These are phyloP conservation scores for Ceratocystiopsis minuta DNA, from an alignment of 2,329 filamentous ascomycete species.

Conservation along the genomic window DNA sequence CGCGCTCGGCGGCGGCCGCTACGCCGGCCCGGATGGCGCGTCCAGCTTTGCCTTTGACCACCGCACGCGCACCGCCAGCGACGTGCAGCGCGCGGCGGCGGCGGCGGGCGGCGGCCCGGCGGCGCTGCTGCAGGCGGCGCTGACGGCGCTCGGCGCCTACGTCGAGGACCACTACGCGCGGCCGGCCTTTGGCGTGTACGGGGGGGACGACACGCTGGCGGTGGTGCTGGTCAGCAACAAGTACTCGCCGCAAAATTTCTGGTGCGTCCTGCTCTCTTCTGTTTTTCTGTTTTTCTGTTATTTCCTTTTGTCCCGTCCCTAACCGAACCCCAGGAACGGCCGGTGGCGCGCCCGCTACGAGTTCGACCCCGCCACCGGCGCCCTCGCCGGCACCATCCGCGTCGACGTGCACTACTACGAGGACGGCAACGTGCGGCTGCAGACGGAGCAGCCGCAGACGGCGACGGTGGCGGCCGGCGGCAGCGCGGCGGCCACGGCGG, in stretches of 20 bases:
- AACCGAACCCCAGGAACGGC: slow-evolving; percentile 50
- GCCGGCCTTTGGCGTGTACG: slow-evolving; percentile 66
- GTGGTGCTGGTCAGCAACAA: slow-evolving; percentile 84
- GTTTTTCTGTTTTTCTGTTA: neutral
- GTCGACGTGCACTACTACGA: slow-evolving; percentile 99
- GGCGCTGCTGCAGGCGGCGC: slow-evolving; percentile 47
- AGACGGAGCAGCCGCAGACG: slow-evolving; percentile 65
- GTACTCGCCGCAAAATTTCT: slow-evolving; percentile 96
- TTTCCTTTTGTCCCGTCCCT: slow-evolving; percentile 10
- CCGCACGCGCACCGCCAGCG: slow-evolving; percentile 63
- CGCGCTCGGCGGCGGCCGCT: slow-evolving; percentile 40
- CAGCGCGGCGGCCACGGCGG: slow-evolving; percentile 48
- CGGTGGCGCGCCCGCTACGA: slow-evolving; percentile 86
- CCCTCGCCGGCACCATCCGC: slow-evolving; percentile 63
- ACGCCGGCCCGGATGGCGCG: slow-evolving; percentile 78
- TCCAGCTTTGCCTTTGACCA: slow-evolving; percentile 86
- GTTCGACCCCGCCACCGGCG: slow-evolving; percentile 49
- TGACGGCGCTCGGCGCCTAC: slow-evolving; percentile 60
- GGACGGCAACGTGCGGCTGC: slow-evolving; percentile 87
- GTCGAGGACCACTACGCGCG: slow-evolving; percentile 77
- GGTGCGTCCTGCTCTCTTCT: slow-evolving; percentile 30
- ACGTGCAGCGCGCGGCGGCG: slow-evolving; percentile 58
- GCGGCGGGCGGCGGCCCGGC: slow-evolving; percentile 67
- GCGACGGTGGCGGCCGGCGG: slow-evolving; percentile 42
- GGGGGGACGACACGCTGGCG: slow-evolving; percentile 59